Conservation (phyloP, 176 grass and related monocot species). For the Sorghum bicolor region DNA sequence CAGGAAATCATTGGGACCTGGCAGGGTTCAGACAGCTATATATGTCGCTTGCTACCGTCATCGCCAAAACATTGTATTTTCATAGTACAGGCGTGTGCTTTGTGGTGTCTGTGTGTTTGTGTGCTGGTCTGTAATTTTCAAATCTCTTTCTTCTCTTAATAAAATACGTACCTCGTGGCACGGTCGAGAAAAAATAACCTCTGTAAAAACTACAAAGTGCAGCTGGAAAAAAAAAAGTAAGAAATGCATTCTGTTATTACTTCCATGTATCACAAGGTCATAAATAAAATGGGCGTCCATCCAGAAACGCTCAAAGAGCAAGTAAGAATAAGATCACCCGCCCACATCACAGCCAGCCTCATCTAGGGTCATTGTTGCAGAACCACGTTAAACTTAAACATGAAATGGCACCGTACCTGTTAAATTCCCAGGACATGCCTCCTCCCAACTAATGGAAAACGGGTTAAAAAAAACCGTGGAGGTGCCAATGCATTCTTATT, state of each 20-base stretch:
- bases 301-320: neutral
- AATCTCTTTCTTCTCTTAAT: too few species aligned
- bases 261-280: slow-evolving; percentile 7
- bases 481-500: slow-evolving; percentile 32
- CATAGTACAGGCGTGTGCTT: too few species aligned
- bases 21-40: too few species aligned
- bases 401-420: neutral
- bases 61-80: too few species aligned
- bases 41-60: too few species aligned
- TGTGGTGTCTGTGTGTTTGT: too few species aligned
- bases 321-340: neutral
- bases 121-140: too few species aligned
- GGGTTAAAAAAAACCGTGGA: neutral
- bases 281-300: neutral
- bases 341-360: neutral
- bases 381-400: slow-evolving; percentile 14
- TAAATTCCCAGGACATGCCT: neutral
- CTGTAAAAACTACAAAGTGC: too few species aligned
- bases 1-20: too few species aligned
- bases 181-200: too few species aligned
- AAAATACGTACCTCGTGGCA: too few species aligned
- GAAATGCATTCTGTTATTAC: slow-evolving; percentile 11
- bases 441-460: neutral
- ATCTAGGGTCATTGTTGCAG: slow-evolving; percentile 1
- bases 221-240: neutral